phyloP scores from a whole-genome alignment of 225 moss, liverwort and hornwort genomes.

The Sphagnum contortum region DNA sequence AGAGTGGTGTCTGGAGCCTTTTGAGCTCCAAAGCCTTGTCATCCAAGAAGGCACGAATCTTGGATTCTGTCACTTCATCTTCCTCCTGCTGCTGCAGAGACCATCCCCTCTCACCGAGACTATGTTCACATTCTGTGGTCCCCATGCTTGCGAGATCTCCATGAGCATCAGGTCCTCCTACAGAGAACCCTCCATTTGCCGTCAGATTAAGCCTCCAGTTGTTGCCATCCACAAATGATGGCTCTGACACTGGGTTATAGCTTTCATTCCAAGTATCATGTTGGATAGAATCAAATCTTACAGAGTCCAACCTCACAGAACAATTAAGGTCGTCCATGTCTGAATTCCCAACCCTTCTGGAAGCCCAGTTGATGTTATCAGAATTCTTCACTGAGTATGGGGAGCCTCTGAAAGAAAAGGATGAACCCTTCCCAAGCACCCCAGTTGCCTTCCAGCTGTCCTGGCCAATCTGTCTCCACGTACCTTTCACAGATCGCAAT shows the following conservation, averaged over 20 bases:
- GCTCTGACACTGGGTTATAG: slow-evolving; percentile 42
- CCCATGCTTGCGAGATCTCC: slow-evolving; percentile 3
- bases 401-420: too few relatives aligned
- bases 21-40: slow-evolving; percentile 43
- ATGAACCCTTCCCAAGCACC: too few relatives aligned
- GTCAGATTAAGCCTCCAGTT: slow-evolving; percentile 2
- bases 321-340: neutral
- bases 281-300: too few relatives aligned
- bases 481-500: too few relatives aligned
- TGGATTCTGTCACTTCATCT: slow-evolving; percentile 40
- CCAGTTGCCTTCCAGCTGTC: too few relatives aligned
- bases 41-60: slow-evolving; percentile 41
- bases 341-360: neutral
- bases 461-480: too few relatives aligned
- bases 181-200: neutral
- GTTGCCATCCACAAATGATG: slow-evolving; percentile 11
- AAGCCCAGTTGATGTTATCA: too few relatives aligned
- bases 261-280: slow-evolving; percentile 11
- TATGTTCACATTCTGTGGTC: slow-evolving; percentile 4
- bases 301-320: too few relatives aligned
- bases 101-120: slow-evolving; percentile 7
- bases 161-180: neutral
- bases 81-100: slow-evolving; percentile 21
- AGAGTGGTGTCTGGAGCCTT: slow-evolving; percentile 37
- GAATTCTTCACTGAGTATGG: too few relatives aligned